phyloP scores from a whole-genome alignment of 1,284 basidiomycete species.

The Rhodofomes roseus region DNA sequence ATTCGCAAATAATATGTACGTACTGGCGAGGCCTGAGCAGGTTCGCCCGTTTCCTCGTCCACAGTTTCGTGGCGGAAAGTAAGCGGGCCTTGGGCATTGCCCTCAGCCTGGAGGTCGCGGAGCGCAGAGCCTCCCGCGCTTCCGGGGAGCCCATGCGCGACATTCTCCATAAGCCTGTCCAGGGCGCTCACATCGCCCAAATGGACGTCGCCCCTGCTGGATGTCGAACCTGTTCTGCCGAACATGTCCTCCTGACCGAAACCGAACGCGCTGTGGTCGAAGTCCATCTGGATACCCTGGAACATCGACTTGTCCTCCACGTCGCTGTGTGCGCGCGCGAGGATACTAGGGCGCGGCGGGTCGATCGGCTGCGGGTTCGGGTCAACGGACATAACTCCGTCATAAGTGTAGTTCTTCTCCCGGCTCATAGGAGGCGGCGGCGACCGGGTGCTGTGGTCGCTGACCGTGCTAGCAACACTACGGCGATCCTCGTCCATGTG shows the following conservation, averaged over 20 bases:
- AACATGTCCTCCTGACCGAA: conserved; percentile 15
- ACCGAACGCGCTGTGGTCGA: conserved; percentile 17
- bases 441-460: neutral
- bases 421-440: conserved; percentile 15
- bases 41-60: neutral
- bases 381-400: conserved; percentile 33
- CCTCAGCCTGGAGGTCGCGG: neutral
- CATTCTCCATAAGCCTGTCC: conserved; percentile 74
- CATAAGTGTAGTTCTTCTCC: conserved; percentile 29
- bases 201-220: conserved; percentile 29
- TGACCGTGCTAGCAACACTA: neutral
- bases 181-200: conserved; percentile 76
- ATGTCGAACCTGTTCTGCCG: neutral
- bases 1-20: neutral
- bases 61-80: neutral
- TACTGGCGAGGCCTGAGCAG: neutral
- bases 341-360: conserved; percentile 29
- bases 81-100: neutral
- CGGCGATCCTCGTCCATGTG: neutral
- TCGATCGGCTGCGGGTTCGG: conserved; percentile 30
- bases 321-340: conserved; percentile 23
- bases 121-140: neutral
- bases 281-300: conserved; percentile 24
- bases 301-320: conserved; percentile 18
- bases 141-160: conserved; percentile 39